phyloP scores from a whole-genome alignment of 805 yeast genomes.

The Barnettozyma populi region DNA sequence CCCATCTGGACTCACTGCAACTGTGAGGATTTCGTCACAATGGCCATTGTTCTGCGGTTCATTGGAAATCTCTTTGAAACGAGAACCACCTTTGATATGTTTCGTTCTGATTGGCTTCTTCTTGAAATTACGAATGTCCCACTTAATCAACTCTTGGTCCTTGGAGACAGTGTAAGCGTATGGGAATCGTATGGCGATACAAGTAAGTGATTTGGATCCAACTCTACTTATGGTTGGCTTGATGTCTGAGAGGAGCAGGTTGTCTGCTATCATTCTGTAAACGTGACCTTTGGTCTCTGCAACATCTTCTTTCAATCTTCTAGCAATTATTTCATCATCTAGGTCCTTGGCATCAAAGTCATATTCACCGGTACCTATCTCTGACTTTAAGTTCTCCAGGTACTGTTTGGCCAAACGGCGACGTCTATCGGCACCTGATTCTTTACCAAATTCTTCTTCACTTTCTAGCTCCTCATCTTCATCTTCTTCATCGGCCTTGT shows the following conservation, averaged over 20 bases:
- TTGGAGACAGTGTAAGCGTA: conserved; percentile 77
- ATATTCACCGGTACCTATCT: conserved; percentile 37
- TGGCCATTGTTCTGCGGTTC: conserved; percentile 67
- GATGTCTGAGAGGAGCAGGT: conserved; percentile 36
- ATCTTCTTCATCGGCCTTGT: conserved; percentile 29
- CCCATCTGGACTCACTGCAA: conserved; percentile 86
- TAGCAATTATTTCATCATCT: conserved; percentile 78
- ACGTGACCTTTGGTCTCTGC: conserved; percentile 85
- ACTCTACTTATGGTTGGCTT: conserved; percentile 46
- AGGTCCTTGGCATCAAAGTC: conserved; percentile 85
- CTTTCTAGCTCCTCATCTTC: conserved; percentile 43
- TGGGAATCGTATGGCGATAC: conserved; percentile 33
- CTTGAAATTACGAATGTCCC: conserved; percentile 54
- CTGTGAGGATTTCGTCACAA: conserved; percentile 64
- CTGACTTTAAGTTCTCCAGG: conserved; percentile 67
- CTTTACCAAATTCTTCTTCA: conserved; percentile 69
- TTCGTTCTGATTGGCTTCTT: conserved; percentile 62
- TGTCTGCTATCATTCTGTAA: conserved; percentile 59
- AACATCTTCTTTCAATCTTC: conserved; percentile 79
- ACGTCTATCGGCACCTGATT: conserved; percentile 88
- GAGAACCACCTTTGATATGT: conserved; percentile 60
- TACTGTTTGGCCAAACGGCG: conserved; percentile 92
- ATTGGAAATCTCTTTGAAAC: conserved; percentile 29
- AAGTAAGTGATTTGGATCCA: conserved; percentile 54
- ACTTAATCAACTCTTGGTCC: conserved; percentile 73